Evolutionary conservation across 257 asterid genomes (phyloP).

Genomic region (Solanum bulbocastanum): DNA sequence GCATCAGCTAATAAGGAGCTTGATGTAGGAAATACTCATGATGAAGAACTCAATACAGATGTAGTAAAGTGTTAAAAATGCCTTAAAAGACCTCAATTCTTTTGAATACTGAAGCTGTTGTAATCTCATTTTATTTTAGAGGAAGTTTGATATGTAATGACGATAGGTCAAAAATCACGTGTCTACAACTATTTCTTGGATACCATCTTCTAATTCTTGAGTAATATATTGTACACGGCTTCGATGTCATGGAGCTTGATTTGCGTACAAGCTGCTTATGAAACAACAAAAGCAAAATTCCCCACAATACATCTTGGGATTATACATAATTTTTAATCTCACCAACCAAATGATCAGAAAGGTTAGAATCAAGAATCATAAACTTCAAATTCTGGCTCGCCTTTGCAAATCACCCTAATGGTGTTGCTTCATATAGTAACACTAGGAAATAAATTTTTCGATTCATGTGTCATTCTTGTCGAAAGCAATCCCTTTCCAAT

Average conservation of each 20-base stretch:
- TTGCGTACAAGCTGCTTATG: too few relatives aligned
- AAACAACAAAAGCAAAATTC: too few relatives aligned
- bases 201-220: neutral
- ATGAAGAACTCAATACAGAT: constrained; percentile 7
- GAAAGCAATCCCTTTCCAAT: neutral
- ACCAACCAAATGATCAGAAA: neutral
- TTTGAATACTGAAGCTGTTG: neutral
- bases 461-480: neutral
- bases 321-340: neutral
- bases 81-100: neutral
- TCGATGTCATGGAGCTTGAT: neutral
- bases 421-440: neutral
- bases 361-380: neutral
- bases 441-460: neutral
- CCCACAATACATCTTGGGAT: too few relatives aligned
- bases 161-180: neutral
- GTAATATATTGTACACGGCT: neutral
- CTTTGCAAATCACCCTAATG: too few relatives aligned
- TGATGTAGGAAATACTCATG: constrained; percentile 12
- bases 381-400: neutral
- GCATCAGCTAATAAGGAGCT: constrained; percentile 25
- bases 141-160: neutral
- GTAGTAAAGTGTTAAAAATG: neutral
- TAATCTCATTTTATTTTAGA: neutral
- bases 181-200: neutral